phyloP scores from a whole-genome alignment of 176 grass and related monocot species.

The Phragmites australis region DNA sequence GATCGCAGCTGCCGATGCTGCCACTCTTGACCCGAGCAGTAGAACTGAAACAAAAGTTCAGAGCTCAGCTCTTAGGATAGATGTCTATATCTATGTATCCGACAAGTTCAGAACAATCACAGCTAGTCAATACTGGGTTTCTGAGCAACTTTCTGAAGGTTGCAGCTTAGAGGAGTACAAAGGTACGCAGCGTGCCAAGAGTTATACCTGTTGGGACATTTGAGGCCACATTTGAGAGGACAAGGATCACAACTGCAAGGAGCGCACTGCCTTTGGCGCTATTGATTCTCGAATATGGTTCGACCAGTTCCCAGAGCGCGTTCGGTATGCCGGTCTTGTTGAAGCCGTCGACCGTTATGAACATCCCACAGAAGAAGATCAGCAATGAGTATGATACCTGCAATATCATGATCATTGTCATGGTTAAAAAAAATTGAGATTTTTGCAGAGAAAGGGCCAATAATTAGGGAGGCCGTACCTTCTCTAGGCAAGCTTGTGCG shows the following conservation, averaged over 20 bases:
- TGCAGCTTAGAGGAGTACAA: too few species aligned
- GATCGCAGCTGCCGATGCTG: slow-evolving; percentile 74
- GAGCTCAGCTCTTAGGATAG: not conserved
- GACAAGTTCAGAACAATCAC: not conserved
- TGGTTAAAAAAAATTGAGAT: not conserved
- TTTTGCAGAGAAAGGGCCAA: not conserved
- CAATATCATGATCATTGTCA: slow-evolving; percentile 9
- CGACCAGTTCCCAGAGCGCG: slow-evolving; percentile 77
- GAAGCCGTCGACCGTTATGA: slow-evolving; percentile 95
- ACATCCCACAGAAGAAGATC: slow-evolving; percentile 99
- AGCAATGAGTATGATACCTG: slow-evolving; percentile 95
- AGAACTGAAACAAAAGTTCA: slow-evolving; percentile 60
- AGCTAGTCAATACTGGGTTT: too few species aligned
- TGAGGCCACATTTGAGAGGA: slow-evolving; percentile 95
- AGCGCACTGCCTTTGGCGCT: slow-evolving; percentile 58
- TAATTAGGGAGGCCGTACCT: slow-evolving; percentile 42
- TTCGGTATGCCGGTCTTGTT: slow-evolving; percentile 89
- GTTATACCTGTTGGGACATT: slow-evolving; percentile 92
- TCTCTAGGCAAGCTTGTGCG: slow-evolving; percentile 82
- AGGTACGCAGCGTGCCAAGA: too few species aligned
- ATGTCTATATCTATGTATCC: not conserved
- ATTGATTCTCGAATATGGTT: slow-evolving; percentile 74
- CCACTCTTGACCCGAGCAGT: slow-evolving; percentile 82
- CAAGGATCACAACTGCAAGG: slow-evolving; percentile 69
- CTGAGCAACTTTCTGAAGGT: too few species aligned